A percentile compares a stretch with the other conserved stretches of the same genome.
Evolutionary conservation across 345 rosid species (phyloP).

Genomic region (Euphorbia pulcherrima): DNA sequence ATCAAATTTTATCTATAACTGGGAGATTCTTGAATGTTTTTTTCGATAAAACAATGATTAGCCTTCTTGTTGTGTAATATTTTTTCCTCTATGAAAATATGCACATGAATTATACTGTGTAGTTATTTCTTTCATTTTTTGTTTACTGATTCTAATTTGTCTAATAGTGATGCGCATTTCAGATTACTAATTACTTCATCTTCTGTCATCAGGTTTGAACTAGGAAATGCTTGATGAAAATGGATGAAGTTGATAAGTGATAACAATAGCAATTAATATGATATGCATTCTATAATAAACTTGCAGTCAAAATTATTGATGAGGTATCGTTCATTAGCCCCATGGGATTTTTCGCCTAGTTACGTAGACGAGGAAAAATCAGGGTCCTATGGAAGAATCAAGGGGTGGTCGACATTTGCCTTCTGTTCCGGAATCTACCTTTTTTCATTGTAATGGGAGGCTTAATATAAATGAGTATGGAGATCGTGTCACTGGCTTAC

Average conservation of each 20-base stretch:
- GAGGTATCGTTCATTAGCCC: constrained; percentile 23
- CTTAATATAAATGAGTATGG: constrained; percentile 35
- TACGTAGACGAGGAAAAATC: constrained; percentile 17
- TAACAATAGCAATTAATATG: constrained; percentile 8
- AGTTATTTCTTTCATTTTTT: background rate
- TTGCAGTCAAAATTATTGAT: constrained; percentile 13
- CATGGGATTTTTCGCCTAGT: constrained; percentile 22
- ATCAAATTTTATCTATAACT: background rate
- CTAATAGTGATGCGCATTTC: background rate
- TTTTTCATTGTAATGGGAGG: constrained; percentile 38
- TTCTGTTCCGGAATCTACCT: constrained; percentile 32
- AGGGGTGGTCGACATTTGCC: constrained; percentile 31
- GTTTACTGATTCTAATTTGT: background rate
- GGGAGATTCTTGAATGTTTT: background rate
- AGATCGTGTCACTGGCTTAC: constrained; percentile 38
- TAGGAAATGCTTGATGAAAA: constrained; percentile 21
- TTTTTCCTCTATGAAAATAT: background rate
- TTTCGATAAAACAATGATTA: background rate
- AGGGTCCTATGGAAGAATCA: constrained; percentile 49
- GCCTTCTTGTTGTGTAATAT: background rate
- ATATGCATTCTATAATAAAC: constrained; percentile 4
- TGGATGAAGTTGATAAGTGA: constrained; percentile 5
- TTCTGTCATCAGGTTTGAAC: constrained; percentile 17
- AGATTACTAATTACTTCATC: background rate
- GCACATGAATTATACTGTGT: constrained; percentile 1